Base-by-base conservation (phyloP, 331 rosid genomes). In the Rosa hybrid region DNA sequence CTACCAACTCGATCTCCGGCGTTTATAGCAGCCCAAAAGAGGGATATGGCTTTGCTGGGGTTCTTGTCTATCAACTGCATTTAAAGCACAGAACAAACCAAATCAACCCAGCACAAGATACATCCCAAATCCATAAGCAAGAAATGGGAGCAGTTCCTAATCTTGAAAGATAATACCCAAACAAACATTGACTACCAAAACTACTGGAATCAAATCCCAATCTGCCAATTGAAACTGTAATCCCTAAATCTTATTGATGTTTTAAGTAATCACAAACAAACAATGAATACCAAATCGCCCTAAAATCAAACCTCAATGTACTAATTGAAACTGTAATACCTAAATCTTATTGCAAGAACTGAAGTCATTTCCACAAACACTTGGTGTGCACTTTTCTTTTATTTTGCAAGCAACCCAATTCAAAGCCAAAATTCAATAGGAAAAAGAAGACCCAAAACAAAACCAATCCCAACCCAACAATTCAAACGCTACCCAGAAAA, bases 1-100 rank as follows among this genome's bases (percentile, higher is more conserved):
- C 97, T 93, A 71, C 93, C 99, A 14, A 95, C 98, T 71, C 98
- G 87, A 83, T 95, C 99, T 23, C 99, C 97, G 0, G 94, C 90
- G 81, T 96, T 96, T 80, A 96, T 96, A 38, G 98, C 92, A 11
- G 94, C 90, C 99, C 98, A 96, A 78, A 95, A 93, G 80, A 93
- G 78, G 20, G 97, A 88, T 69, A 96, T 88, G 74, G 99, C 94
- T 80, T 64, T 89, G 63, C 86, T 79, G 8, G 98, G 99, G 86
- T 95, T 94, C 89, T 90, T 93, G 21, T 91, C 99, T 62, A 93
- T 96, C 81, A 93, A 86, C 98, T 92, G 80, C 57, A 80, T 53
- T 68, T 2, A 4, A 80, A 82, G 2, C 50, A 70, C 4, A 45
- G 12, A n/a, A 49, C 30, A 27, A 25, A 76, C 45, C 72, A 21